Percentiles rank a stretch among this genome's conserved stretches.
These are phyloP conservation scores for Dendrobium huoshanense DNA, from an alignment of 106 monocot species.

Conservation along the genomic window DNA sequence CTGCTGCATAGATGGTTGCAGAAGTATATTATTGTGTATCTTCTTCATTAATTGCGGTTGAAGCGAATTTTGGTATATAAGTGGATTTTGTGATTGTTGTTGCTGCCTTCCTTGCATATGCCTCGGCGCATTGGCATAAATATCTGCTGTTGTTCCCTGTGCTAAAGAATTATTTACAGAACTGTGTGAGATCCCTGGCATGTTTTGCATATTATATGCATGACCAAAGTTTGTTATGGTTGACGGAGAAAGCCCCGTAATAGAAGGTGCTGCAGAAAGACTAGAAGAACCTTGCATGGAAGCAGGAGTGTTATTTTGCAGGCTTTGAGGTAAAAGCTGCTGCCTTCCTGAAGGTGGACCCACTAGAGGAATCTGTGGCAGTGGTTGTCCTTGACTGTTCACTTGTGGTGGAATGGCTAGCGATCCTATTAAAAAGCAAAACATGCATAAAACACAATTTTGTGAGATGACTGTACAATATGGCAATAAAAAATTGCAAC, in stretches of 20 bases:
- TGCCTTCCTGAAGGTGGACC: slow-evolving; percentile 14
- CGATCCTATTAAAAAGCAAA: slow-evolving; percentile 24
- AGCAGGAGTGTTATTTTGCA: slow-evolving; percentile 51
- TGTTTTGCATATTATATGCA: slow-evolving; percentile 46
- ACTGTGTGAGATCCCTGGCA: slow-evolving; percentile 38
- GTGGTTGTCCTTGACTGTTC: slow-evolving; percentile 37
- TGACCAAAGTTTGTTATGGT: slow-evolving; percentile 35
- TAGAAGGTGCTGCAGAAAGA: slow-evolving; percentile 31
- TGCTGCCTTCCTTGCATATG: slow-evolving; percentile 49
- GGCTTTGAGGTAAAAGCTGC: slow-evolving; percentile 32
- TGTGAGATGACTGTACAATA: background rate
- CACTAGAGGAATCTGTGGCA: slow-evolving; percentile 10
- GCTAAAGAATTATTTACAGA: slow-evolving; percentile 32
- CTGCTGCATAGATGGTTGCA: slow-evolving; percentile 47
- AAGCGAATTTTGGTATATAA: slow-evolving; percentile 46
- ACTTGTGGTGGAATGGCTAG: slow-evolving; percentile 31
- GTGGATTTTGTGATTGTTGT: slow-evolving; percentile 45
- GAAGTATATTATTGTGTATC: slow-evolving; percentile 30
- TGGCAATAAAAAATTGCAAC: background rate
- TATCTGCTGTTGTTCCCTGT: slow-evolving; percentile 30
- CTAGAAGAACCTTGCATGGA: slow-evolving; percentile 32
- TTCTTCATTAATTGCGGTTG: slow-evolving; percentile 46
- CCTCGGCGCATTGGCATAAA: slow-evolving; percentile 64
- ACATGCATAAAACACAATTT: background rate
- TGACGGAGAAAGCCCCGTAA: slow-evolving; percentile 50